Evolutionary conservation across 78 protist species (phyloP).

Genomic region (slime mould (Dictyostelium discoideum)): dicty_2.7 NC_007089.4:2272501-2273000

Average conservation of each 20-base stretch:
- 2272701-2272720: conserved; percentile 51
- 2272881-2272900: conserved; percentile 37
- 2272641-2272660: conserved; percentile 46
- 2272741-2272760: conserved; percentile 60
- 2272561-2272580: conserved; percentile 60
- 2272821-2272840: conserved; percentile 58
- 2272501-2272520: conserved; percentile 65
- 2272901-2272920: conserved; percentile 16
- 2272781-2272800: conserved; percentile 6
- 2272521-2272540: conserved; percentile 63
- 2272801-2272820: conserved; percentile 74
- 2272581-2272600: conserved; percentile 30
- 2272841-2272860: conserved; percentile 64
- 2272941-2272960: conserved; percentile 36
- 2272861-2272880: conserved; percentile 26
- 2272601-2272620: neutral
- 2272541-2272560: conserved; percentile 1
- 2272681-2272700: conserved; percentile 55
- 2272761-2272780: conserved; percentile 11
- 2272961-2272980: conserved; percentile 35
- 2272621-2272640: conserved; percentile 32
- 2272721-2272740: neutral
- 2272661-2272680: conserved; percentile 50
- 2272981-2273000: conserved; percentile 5
- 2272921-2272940: conserved; percentile 49